phyloP scores from a whole-genome alignment of 495 filamentous ascomycete species.

The Penicillium goetzii region DNA sequence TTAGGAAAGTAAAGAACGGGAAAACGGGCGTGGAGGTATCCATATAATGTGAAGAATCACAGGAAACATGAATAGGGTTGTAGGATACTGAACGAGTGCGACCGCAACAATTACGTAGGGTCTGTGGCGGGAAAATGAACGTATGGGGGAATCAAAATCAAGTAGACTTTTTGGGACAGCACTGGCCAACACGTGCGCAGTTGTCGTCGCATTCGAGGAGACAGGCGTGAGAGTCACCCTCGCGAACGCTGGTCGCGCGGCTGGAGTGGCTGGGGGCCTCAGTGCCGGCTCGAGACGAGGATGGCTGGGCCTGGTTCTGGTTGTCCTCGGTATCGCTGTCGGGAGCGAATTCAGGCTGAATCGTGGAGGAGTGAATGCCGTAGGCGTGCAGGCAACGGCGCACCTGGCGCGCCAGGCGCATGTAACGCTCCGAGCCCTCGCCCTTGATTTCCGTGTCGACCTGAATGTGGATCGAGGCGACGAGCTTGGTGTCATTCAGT shows the following conservation, averaged over 20 bases:
- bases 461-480: slow-evolving; percentile 90
- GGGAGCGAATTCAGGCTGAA: slow-evolving; percentile 91
- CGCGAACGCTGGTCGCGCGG: slow-evolving; percentile 54
- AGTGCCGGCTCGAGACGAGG: slow-evolving; percentile 32
- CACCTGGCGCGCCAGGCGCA: slow-evolving; percentile 80
- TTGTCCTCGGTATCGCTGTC: slow-evolving; percentile 58
- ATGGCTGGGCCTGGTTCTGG: slow-evolving; percentile 26
- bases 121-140: slow-evolving; percentile 5
- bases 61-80: not conserved
- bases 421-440: slow-evolving; percentile 77
- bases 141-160: slow-evolving; percentile 11
- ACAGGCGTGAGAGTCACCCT: slow-evolving; percentile 63
- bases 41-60: not conserved
- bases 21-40: not conserved
- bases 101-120: slow-evolving; percentile 10
- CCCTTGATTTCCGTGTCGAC: slow-evolving; percentile 75
- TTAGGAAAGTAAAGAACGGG: not conserved
- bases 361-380: slow-evolving; percentile 96
- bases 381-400: slow-evolving; percentile 89
- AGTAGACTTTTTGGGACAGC: slow-evolving; percentile 61
- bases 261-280: slow-evolving; percentile 42
- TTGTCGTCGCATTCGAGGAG: slow-evolving; percentile 85
- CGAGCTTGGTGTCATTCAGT: slow-evolving; percentile 87
- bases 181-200: slow-evolving; percentile 70
- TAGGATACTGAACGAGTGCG: not conserved